Conservation (phyloP, 345 rosid species). For the Brassica incana region DNA sequence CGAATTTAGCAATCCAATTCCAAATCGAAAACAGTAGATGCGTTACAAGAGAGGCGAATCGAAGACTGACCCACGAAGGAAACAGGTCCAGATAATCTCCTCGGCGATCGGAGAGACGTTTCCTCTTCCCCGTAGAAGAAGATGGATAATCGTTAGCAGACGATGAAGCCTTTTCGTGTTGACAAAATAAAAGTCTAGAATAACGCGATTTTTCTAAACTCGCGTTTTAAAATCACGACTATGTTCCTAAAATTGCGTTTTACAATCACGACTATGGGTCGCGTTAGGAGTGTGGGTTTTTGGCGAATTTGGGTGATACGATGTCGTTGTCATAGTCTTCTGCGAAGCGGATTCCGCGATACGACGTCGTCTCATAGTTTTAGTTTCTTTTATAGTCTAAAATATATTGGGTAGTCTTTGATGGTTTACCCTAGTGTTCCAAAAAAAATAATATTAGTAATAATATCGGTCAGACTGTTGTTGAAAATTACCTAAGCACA, state of each 20-base stretch:
- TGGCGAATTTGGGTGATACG: too few species aligned
- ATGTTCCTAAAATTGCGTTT: neutral
- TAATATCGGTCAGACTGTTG: too few species aligned
- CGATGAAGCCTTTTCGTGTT: neutral
- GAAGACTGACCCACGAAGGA: constrained; percentile 9
- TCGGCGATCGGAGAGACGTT: constrained; percentile 20
- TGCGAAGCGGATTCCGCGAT: too few species aligned
- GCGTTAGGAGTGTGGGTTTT: constrained; percentile 1
- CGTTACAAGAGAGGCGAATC: neutral
- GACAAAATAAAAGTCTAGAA: neutral
- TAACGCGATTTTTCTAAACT: constrained; percentile 16
- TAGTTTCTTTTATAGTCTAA: too few species aligned
- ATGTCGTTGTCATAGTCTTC: too few species aligned
- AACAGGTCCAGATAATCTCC: constrained; percentile 10
- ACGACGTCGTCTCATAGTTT: too few species aligned
- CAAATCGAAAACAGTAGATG: constrained; percentile 28
- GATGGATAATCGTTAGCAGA: constrained; percentile 1
- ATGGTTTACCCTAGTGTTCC: too few species aligned
- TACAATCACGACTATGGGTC: neutral
- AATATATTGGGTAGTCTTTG: too few species aligned
- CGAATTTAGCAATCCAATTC: neutral
- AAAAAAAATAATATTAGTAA: too few species aligned
- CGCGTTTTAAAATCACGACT: constrained; percentile 19
- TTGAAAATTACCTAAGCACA: too few species aligned
- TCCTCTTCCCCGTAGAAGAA: constrained; percentile 18